These are phyloP conservation scores for Ceratocystis alfenasii DNA, from an alignment of 2,329 filamentous ascomycete species.

Conservation along the genomic window DNA sequence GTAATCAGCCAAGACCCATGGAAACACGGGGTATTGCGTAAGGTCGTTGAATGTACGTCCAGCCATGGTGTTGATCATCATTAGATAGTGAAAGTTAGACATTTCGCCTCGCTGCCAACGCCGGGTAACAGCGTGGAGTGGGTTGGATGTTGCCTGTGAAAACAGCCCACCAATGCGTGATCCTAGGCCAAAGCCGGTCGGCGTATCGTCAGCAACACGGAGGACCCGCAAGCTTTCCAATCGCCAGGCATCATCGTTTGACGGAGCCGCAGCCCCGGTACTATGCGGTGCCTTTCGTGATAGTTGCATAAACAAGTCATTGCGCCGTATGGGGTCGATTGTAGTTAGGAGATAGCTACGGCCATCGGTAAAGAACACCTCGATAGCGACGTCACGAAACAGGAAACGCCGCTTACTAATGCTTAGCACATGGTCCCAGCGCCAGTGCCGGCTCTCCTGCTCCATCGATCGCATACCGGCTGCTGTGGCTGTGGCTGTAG, in stretches of 20 bases:
- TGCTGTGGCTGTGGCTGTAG: conserved; percentile 1
- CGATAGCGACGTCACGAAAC: conserved; percentile 90
- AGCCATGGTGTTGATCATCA: conserved; percentile 96
- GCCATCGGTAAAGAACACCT: conserved; percentile 94
- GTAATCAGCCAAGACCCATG: conserved; percentile 94
- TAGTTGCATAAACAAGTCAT: conserved; percentile 70
- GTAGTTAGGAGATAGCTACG: conserved; percentile 87
- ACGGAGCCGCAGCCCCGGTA: conserved; percentile 51
- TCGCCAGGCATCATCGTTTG: conserved; percentile 71
- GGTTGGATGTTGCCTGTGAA: conserved; percentile 67
- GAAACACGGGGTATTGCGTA: conserved; percentile 96
- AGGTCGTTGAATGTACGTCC: conserved; percentile 95
- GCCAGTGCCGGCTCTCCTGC: conserved; percentile 81
- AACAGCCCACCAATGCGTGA: conserved; percentile 67
- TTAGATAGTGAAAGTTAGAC: conserved; percentile 96
- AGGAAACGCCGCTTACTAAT: conserved; percentile 92
- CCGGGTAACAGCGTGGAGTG: conserved; percentile 51
- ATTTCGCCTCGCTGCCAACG: conserved; percentile 90
- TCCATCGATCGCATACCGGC: conserved; percentile 37
- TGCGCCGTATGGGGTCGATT: conserved; percentile 58
- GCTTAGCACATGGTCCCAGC: conserved; percentile 86
- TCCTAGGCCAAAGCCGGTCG: conserved; percentile 41
- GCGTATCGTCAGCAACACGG: conserved; percentile 18
- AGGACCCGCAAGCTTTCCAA: conserved; percentile 64
- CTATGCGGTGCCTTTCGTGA: conserved; percentile 68